Evolutionary conservation across 495 filamentous ascomycete genomes (phyloP), one percentile per base, ranked within the genome.

Genomic region (Tuber melanosporum): DNA sequence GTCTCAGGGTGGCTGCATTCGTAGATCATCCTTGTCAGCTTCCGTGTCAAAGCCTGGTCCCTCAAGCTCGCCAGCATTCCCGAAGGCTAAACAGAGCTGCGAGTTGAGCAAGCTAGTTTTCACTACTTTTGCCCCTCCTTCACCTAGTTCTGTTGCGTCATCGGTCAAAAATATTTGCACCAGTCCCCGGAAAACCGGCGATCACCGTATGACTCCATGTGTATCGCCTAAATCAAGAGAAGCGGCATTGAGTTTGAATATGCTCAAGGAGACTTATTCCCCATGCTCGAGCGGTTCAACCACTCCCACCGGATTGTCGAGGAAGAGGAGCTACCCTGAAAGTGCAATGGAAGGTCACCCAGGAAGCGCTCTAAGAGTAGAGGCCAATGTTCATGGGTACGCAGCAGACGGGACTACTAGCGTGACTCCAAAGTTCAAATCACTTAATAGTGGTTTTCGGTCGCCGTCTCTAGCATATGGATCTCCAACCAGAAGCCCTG

Each of bases 181-280:
- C 1, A 66, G 26, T 15, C 57, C 57, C 57, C 36, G 57, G 57
- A 66, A 66, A 66, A 36, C 57, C 19, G 57, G 26, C 12, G 57
- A 76, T 36, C 79, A 71, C 44, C 78, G 73, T 9, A 76, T 80
- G 46, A 15, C 73, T 26, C 26, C 73, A 41, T 80, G 62, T 42
- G 81, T 81, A 39, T 82, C 81, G 17, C 81, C 81, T 36, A 82
- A 82, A 73, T 82, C 77, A 20, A 79, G 71, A 32, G 81, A 82
- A 66, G 81, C 81, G 32, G 81, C 81, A 1, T 42, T 79, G 71
- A 80, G 80, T 20, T 44, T 82, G 46, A 82, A 82, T 45, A 74
- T 82, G 78, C 72, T 82, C 42, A 79, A 82, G 32, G 81, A 82
- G 22, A 71, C 73, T 72, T 74, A 73, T 41, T 82, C 81, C 20